Conservation (phyloP, 2,329 filamentous ascomycete genomes). For the Dothistroma pini region DNA sequence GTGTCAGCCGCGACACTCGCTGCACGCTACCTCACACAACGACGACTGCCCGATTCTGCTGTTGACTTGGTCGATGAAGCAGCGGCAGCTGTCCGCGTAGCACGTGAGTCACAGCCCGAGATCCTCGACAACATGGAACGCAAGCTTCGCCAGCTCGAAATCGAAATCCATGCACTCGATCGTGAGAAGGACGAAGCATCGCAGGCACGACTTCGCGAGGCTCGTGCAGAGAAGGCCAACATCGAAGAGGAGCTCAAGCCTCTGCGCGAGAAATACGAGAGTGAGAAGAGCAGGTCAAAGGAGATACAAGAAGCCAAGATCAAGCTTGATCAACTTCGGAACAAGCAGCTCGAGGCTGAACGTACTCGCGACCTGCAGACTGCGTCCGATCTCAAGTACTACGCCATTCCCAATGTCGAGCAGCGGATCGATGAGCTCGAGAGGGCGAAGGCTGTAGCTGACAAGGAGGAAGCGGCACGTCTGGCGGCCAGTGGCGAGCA, state of each 20-base stretch:
- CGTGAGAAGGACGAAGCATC: conserved; percentile 95
- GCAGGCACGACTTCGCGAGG: conserved; percentile 73
- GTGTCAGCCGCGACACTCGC: conserved; percentile 89
- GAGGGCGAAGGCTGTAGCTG: conserved; percentile 72
- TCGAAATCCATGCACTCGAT: conserved; percentile 92
- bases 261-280: conserved; percentile 91
- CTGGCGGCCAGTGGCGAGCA: conserved; percentile 57
- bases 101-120: conserved; percentile 93
- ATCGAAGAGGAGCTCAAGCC: conserved; percentile 90
- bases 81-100: conserved; percentile 91
- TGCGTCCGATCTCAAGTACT: conserved; percentile 93
- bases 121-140: conserved; percentile 92
- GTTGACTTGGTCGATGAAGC: conserved; percentile 97
- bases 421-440: conserved; percentile 76
- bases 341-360: conserved; percentile 91
- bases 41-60: conserved; percentile 90
- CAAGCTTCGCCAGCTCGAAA: conserved; percentile 83
- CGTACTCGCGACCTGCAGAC: conserved; percentile 78
- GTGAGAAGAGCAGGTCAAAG: conserved; percentile 71
- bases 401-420: conserved; percentile 92
- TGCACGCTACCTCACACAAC: conserved; percentile 84
- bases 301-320: conserved; percentile 68
- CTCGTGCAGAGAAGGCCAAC: conserved; percentile 87
- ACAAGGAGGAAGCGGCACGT: conserved; percentile 58
- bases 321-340: conserved; percentile 86